Conservation (phyloP, 345 rosid genomes). For the Xanthoceras sorbifolium region DNA sequence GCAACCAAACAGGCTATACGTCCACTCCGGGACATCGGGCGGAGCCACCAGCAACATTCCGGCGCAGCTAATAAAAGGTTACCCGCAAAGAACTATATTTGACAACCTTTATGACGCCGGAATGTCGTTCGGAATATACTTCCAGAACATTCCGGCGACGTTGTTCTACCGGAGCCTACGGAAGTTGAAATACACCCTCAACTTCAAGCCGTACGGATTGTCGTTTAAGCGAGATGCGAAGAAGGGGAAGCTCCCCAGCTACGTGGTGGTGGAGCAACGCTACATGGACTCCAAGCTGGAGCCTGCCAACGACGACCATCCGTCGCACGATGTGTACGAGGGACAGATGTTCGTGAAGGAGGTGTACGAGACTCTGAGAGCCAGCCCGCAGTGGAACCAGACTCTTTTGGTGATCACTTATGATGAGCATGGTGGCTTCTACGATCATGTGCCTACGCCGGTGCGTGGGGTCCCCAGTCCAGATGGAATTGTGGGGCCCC, state of each 20-base stretch:
- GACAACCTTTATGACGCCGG: slow-evolving; percentile 59
- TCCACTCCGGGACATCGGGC: slow-evolving; percentile 73
- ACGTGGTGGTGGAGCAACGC: slow-evolving; percentile 84
- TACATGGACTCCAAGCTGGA: slow-evolving; percentile 52
- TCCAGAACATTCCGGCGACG: slow-evolving; percentile 82
- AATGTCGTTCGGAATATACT: slow-evolving; percentile 75
- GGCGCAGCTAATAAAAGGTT: slow-evolving; percentile 55
- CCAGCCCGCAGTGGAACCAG: slow-evolving; percentile 90
- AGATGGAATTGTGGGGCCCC: slow-evolving; percentile 81
- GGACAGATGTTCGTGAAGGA: slow-evolving; percentile 87
- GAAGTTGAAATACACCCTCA: slow-evolving; percentile 58
- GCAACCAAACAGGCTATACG: slow-evolving; percentile 81
- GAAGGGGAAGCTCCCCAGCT: slow-evolving; percentile 66
- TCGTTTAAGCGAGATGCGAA: slow-evolving; percentile 55
- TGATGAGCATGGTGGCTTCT: slow-evolving; percentile 94
- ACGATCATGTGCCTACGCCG: slow-evolving; percentile 88
- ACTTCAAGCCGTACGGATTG: slow-evolving; percentile 52
- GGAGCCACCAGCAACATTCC: slow-evolving; percentile 91
- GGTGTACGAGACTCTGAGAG: slow-evolving; percentile 86
- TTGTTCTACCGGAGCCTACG: slow-evolving; percentile 68
- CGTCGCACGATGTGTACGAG: slow-evolving; percentile 87
- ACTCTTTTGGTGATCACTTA: slow-evolving; percentile 78
- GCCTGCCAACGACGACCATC: slow-evolving; percentile 87
- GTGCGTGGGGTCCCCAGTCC: slow-evolving; percentile 83
- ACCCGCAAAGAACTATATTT: slow-evolving; percentile 81